Percentiles rank a stretch among this genome's conserved stretches.
Conservation (phyloP, 2,329 filamentous ascomycete genomes). For the Aspergillus spinulosporus region DNA sequence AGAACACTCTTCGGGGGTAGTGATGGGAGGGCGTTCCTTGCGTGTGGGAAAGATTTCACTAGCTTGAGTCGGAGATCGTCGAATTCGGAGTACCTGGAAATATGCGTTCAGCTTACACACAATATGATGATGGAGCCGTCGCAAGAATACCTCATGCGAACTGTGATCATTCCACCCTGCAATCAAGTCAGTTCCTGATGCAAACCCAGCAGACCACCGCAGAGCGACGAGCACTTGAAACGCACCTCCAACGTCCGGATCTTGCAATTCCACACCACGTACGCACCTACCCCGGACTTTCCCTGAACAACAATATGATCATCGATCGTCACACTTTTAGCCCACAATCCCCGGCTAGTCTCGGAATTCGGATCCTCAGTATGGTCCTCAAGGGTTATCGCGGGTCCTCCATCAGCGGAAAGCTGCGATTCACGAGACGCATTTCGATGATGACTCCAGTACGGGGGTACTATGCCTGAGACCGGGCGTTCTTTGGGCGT, state of each 20-base stretch:
- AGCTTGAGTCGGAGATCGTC: constrained; percentile 75
- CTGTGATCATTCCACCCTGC: constrained; percentile 58
- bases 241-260: constrained; percentile 81
- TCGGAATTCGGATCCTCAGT: constrained; percentile 59
- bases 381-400: constrained; percentile 65
- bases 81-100: constrained; percentile 81
- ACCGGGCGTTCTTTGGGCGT: constrained; percentile 27
- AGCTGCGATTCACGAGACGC: constrained; percentile 43
- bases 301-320: constrained; percentile 64
- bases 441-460: constrained; percentile 48
- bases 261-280: constrained; percentile 90
- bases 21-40: constrained; percentile 79
- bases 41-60: constrained; percentile 77
- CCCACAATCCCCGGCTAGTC: constrained; percentile 62
- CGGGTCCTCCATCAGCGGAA: constrained; percentile 40
- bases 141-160: constrained; percentile 56
- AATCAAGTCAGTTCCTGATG: constrained; percentile 20
- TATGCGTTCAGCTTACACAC: constrained; percentile 22
- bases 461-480: constrained; percentile 44
- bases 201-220: not conserved
- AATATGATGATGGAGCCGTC: not conserved
- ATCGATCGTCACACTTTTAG: constrained; percentile 60
- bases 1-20: constrained; percentile 90
- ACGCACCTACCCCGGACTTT: constrained; percentile 69
- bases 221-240: constrained; percentile 22